phyloP scores from a whole-genome alignment of 768 basidiomycete species.

The Suillus paluster region DNA sequence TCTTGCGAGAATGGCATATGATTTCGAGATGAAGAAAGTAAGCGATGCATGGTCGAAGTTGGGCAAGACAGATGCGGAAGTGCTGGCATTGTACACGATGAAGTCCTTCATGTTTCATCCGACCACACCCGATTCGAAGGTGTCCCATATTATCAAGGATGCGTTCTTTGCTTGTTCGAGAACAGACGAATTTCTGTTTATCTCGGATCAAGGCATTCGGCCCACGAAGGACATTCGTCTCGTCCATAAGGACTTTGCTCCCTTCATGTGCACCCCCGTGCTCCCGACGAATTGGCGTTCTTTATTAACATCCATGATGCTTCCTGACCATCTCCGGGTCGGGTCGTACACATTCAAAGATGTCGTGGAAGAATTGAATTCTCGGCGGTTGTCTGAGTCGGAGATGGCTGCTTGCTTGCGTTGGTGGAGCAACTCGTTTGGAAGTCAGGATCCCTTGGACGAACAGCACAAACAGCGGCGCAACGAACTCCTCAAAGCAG shows the following conservation, averaged over 20 bases:
- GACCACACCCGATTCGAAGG: constrained; percentile 81
- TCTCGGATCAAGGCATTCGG: constrained; percentile 74
- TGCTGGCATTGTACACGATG: constrained; percentile 66
- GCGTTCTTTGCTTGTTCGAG: constrained; percentile 74
- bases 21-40: constrained; percentile 70
- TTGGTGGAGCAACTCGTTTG: constrained; percentile 68
- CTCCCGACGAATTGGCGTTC: constrained; percentile 36
- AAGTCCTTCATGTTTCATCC: constrained; percentile 86
- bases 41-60: constrained; percentile 35
- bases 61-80: not conserved
- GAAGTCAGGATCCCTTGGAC: not conserved
- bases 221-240: constrained; percentile 68
- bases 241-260: constrained; percentile 64
- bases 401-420: constrained; percentile 79
- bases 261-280: constrained; percentile 72
- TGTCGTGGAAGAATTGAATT: constrained; percentile 71
- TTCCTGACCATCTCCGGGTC: constrained; percentile 64
- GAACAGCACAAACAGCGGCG: not conserved
- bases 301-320: constrained; percentile 50
- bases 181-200: constrained; percentile 61
- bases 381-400: constrained; percentile 62
- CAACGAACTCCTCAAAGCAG: too few relatives aligned
- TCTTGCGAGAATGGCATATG: constrained; percentile 81
- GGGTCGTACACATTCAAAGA: constrained; percentile 76
- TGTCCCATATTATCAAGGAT: constrained; percentile 66